These are phyloP conservation scores for Setaria italica DNA, from an alignment of 202 grass and related monocot species.

Conservation along the genomic window DNA sequence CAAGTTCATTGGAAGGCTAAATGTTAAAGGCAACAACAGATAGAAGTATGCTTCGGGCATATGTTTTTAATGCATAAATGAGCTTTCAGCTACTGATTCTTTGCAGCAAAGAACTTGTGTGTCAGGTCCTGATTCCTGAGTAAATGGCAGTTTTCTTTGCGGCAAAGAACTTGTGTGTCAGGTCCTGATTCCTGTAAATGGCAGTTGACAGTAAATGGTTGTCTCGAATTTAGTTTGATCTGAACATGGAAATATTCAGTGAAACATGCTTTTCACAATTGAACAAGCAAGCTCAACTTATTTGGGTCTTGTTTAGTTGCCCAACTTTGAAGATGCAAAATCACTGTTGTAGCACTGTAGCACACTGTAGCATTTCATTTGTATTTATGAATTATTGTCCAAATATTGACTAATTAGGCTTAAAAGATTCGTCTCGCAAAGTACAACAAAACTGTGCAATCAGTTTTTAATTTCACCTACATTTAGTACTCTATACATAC, in stretches of 20 bases:
- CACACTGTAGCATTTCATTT: no score
- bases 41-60: neutral
- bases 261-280: neutral
- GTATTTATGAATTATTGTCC: no score
- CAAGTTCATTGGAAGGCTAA: neutral
- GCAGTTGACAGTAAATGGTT: neutral
- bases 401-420: no score
- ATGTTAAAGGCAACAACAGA: neutral
- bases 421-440: no score
- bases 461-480: no score
- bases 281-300: neutral
- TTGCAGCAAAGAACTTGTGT: slow-evolving; percentile 3
- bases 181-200: neutral
- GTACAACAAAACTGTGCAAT: no score
- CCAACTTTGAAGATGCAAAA: no score
- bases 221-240: neutral
- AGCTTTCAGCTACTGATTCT: neutral
- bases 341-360: no score
- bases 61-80: neutral
- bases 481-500: no score
- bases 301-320: neutral
- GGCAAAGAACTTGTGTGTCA: neutral
- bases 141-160: neutral
- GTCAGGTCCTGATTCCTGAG: neutral
- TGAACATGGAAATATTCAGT: slow-evolving; percentile 7